Evolutionary conservation across 805 yeast genomes (phyloP).

Genomic region (Ogataea degrootiae): DNA sequence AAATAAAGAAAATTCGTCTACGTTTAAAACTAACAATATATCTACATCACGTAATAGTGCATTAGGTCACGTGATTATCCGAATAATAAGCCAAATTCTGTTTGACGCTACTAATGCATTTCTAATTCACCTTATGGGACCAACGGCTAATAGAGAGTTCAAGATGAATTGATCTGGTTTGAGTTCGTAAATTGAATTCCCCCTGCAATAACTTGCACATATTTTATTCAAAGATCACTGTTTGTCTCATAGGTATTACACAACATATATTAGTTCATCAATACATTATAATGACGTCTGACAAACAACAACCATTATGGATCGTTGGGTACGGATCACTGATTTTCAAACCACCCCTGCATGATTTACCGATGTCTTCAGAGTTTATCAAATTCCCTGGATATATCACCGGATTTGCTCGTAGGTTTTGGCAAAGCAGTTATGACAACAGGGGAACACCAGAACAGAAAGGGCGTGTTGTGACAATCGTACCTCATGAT

Average conservation of each 20-base stretch:
- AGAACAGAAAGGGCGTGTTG: constrained; percentile 84
- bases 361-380: constrained; percentile 36
- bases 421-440: constrained; percentile 90
- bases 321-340: constrained; percentile 87
- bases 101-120: no score
- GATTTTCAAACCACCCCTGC: constrained; percentile 84
- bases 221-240: no score
- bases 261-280: not conserved
- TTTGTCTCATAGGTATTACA: not conserved
- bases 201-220: no score
- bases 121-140: no score
- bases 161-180: no score
- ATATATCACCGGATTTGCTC: constrained; percentile 63
- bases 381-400: constrained; percentile 49
- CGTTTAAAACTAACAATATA: no score
- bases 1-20: no score
- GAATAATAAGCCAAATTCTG: no score
- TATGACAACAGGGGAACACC: constrained; percentile 90
- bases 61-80: no score
- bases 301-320: constrained; percentile 50
- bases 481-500: constrained; percentile 62
- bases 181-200: no score
- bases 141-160: no score
- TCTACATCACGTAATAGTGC: no score
- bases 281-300: constrained; percentile 4